A percentile compares a stretch with the other conserved stretches of the same genome.
Evolutionary conservation across 2,329 filamentous ascomycete species (phyloP).

Genomic region (Aspergillus neoniger): DNA sequence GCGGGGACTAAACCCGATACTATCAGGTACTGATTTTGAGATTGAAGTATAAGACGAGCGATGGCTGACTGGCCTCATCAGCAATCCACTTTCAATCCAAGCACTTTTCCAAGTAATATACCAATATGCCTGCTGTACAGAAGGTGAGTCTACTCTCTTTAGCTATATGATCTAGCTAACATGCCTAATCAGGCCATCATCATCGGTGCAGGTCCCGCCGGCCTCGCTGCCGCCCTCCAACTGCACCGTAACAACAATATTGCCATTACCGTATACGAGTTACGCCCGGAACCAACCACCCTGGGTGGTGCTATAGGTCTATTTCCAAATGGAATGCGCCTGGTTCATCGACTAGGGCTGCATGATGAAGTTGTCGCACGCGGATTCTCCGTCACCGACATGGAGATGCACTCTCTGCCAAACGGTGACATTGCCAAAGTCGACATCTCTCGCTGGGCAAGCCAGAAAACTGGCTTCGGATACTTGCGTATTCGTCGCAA

Average conservation of each 20-base stretch:
- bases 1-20: not conserved
- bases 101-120: too few species aligned
- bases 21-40: not conserved
- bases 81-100: not conserved
- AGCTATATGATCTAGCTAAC: not conserved
- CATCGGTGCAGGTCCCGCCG: conserved; percentile 25
- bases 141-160: not conserved
- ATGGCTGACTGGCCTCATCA: not conserved
- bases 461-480: conserved; percentile 25
- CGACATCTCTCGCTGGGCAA: conserved; percentile 1
- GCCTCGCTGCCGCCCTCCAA: conserved; percentile 23
- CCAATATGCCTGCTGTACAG: not conserved
- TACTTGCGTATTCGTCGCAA: conserved; percentile 30
- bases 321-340: conserved; percentile 32
- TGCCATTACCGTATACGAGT: conserved; percentile 29
- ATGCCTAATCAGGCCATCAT: conserved; percentile 19
- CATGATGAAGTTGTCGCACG: conserved; percentile 17
- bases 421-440: not conserved
- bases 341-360: conserved; percentile 30
- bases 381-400: conserved; percentile 9
- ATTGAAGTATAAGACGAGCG: not conserved
- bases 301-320: conserved; percentile 35
- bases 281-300: conserved; percentile 31
- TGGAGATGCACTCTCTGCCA: not conserved
- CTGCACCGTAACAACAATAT: conserved; percentile 20